phyloP scores from a whole-genome alignment of 139 green algal species.

The Chlorella sp. region DNA sequence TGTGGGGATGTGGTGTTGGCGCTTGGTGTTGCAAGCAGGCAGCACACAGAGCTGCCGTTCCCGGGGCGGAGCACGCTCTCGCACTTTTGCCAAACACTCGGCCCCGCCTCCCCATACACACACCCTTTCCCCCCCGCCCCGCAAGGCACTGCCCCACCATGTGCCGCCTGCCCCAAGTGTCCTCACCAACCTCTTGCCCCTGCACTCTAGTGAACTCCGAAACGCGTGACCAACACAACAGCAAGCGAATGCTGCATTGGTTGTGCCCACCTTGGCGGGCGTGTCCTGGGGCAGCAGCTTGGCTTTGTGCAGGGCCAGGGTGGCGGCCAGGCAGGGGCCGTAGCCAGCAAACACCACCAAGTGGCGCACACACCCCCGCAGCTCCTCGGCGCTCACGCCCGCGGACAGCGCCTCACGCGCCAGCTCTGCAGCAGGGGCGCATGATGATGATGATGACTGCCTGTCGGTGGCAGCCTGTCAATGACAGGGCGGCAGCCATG shows the following conservation, averaged over 20 bases:
- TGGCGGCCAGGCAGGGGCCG: constrained; percentile 60
- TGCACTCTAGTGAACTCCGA: too few species aligned
- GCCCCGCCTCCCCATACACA: background rate
- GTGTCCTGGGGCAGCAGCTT: constrained; percentile 51
- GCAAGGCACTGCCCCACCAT: too few species aligned
- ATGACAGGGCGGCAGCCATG: too few species aligned
- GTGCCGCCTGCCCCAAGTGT: too few species aligned
- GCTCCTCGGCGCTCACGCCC: constrained; percentile 48
- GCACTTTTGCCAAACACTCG: background rate
- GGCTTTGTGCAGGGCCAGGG: constrained; percentile 57
- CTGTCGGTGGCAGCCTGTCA: background rate
- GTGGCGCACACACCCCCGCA: constrained; percentile 58
- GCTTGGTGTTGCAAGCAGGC: background rate
- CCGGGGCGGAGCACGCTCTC: background rate
- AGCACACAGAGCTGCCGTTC: background rate
- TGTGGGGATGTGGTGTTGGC: background rate
- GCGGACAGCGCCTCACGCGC: constrained; percentile 26
- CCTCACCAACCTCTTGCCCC: too few species aligned
- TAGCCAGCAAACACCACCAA: constrained; percentile 69
- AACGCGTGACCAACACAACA: too few species aligned
- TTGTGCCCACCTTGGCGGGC: constrained; percentile 57
- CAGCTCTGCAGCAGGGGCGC: constrained; percentile 35
- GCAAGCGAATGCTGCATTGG: too few species aligned
- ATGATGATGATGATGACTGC: background rate
- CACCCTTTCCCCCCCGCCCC: too few species aligned